phyloP scores from a whole-genome alignment of 1,284 basidiomycete genomes.

The Ceraceosorus guamensis region DNA sequence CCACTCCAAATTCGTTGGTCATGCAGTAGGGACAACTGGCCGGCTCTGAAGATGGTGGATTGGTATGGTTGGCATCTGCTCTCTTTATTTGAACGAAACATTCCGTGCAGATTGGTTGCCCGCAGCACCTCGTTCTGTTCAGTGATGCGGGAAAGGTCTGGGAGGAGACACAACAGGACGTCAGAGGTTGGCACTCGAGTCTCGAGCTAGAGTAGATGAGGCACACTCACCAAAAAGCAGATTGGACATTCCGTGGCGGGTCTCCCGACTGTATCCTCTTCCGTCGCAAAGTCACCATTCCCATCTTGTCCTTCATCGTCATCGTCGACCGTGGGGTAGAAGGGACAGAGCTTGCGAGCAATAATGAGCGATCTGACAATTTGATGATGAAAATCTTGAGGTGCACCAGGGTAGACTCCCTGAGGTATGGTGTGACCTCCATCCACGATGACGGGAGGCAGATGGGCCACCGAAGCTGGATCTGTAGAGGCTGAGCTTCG shows the following conservation, averaged over 20 bases:
- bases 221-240: conserved; percentile 78
- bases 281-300: too few relatives aligned
- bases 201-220: background rate
- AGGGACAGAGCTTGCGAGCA: conserved; percentile 81
- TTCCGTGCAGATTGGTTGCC: conserved; percentile 96
- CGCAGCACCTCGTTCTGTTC: conserved; percentile 92
- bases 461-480: too few relatives aligned
- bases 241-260: conserved; percentile 95
- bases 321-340: conserved; percentile 90
- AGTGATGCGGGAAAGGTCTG: conserved; percentile 50
- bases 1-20: conserved; percentile 88
- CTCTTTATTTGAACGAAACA: conserved; percentile 99
- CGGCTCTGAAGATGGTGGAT: conserved; percentile 35
- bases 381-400: conserved; percentile 80
- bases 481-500: too few relatives aligned
- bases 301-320: conserved; percentile 53
- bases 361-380: conserved; percentile 79
- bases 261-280: conserved; percentile 73
- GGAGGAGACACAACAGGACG: background rate
- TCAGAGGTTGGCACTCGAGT: background rate
- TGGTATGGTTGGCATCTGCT: conserved; percentile 60
- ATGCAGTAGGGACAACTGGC: conserved; percentile 95
- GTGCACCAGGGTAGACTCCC: conserved; percentile 66
- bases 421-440: conserved; percentile 79
- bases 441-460: too few relatives aligned